Evolutionary conservation across 2,329 filamentous ascomycete species (phyloP), one percentile per base, ranked within the genome.

Genomic region (Beauveria brongniartii): DNA sequence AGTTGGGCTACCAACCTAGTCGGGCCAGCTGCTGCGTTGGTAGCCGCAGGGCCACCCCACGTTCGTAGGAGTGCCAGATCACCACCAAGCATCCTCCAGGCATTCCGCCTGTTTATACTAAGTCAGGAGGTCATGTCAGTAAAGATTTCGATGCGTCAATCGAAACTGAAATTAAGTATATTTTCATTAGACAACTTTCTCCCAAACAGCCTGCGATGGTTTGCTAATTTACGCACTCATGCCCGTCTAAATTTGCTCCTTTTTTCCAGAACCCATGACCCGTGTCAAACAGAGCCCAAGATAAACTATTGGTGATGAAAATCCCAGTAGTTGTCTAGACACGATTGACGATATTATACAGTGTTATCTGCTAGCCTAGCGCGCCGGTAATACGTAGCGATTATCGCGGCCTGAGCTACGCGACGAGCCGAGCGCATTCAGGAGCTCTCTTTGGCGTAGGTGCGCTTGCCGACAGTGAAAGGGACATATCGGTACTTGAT

Each of bases 401-500:
- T 47, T n/a, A 24, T 48, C 58, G 51, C 47, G 2, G 30, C 37
- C n/a, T 60, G 24, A 26, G 37, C 28, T 9, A 59, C 34, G 54
- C 46, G 54, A 52, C 28, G 9, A 37, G 20, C 18, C 12, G n/a
- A 22, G 48, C 14, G 50, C 18, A 41, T 61, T 66, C 70, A 77
- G 59, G 77, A 76, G 77, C 78, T 86, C 76, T 79, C 82, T 78
- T 86, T 88, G 72, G 75, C 79, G 74, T 94, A 95, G 72, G 84
- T 87, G 65, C 90, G 82, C 84, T 97, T 97, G 75, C 92, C 92
- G 66, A 96, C 86, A 46, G 90, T 88, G 79, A 97, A 96, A 46
- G 92, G 92, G 34, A 96, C 92, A 73, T 96, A 99, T 78, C 93
- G 91, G 81, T 97, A 99, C 81, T 97, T 99, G 83, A 99, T 93